phyloP scores from a whole-genome alignment of 768 basidiomycete genomes.

The Collybiopsis confluens region DNA sequence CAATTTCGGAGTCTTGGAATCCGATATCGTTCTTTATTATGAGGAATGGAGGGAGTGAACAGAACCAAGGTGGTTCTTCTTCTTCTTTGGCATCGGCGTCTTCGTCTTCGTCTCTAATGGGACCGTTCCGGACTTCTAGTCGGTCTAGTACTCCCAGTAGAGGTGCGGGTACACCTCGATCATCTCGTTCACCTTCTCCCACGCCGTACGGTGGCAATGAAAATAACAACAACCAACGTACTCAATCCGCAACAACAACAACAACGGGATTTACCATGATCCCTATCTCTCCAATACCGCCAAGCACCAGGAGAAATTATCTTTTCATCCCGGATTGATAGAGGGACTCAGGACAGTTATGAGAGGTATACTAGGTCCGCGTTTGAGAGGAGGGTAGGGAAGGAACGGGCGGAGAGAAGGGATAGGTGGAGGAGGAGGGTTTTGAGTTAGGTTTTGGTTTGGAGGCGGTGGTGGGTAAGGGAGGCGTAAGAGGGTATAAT shows the following conservation, averaged over 20 bases:
- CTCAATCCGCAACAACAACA: slow-evolving; percentile 26
- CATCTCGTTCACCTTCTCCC: slow-evolving; percentile 26
- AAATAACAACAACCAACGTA: neutral
- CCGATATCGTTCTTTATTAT: slow-evolving; percentile 58
- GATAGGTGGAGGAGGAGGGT: slow-evolving; percentile 29
- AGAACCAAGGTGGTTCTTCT: slow-evolving; percentile 15
- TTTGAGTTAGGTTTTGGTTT: slow-evolving; percentile 1
- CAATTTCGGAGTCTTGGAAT: slow-evolving; percentile 32
- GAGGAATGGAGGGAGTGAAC: slow-evolving; percentile 26
- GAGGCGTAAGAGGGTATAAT: too few relatives aligned
- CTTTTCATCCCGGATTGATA: slow-evolving; percentile 85
- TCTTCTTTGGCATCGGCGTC: slow-evolving; percentile 30
- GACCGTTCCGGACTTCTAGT: slow-evolving; percentile 16
- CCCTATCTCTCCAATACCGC: slow-evolving; percentile 80
- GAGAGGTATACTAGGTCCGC: slow-evolving; percentile 85
- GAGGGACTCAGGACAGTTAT: slow-evolving; percentile 82
- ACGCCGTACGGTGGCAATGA: neutral
- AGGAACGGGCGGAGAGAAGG: slow-evolving; percentile 34
- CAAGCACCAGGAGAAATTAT: slow-evolving; percentile 91
- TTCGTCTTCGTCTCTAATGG: slow-evolving; percentile 32
- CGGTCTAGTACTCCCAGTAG: slow-evolving; percentile 14
- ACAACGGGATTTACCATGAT: slow-evolving; percentile 45
- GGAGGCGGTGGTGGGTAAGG: neutral
- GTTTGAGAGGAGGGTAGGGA: slow-evolving; percentile 77
- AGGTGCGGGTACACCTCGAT: slow-evolving; percentile 14